Evolutionary conservation across 2,329 filamentous ascomycete genomes (phyloP).

Genomic region (Epicoccum nigrum): DNA sequence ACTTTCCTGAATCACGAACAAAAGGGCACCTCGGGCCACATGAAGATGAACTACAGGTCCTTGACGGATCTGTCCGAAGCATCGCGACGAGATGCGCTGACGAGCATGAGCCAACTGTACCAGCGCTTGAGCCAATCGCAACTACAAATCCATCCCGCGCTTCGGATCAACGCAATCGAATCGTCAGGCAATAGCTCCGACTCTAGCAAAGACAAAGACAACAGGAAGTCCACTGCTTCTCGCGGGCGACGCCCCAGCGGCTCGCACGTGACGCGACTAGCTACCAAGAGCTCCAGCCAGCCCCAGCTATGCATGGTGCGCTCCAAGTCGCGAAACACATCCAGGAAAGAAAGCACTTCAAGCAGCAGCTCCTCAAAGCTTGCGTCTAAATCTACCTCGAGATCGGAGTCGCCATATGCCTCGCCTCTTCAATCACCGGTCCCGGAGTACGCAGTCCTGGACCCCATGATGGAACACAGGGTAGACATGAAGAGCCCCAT

Average conservation of each 20-base stretch:
- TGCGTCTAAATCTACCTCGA: conserved; percentile 22
- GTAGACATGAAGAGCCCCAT: conserved; percentile 6
- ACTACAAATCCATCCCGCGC: conserved; percentile 33
- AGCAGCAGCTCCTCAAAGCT: conserved; percentile 30
- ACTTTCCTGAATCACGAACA: conserved; percentile 50
- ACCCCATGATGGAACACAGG: conserved; percentile 22
- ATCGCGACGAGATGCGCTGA: conserved; percentile 53
- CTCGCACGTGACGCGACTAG: conserved; percentile 39
- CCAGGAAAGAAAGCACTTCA: conserved; percentile 29
- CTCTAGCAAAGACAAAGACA: conserved; percentile 37
- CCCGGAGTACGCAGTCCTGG: conserved; percentile 32
- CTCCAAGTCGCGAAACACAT: conserved; percentile 30
- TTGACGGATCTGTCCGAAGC: conserved; percentile 54
- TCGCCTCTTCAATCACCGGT: conserved; percentile 35
- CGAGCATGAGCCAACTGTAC: conserved; percentile 50
- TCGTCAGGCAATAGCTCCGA: conserved; percentile 14
- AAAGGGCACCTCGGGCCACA: conserved; percentile 31
- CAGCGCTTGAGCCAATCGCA: conserved; percentile 47
- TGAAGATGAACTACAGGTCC: conserved; percentile 52
- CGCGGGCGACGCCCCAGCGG: conserved; percentile 29
- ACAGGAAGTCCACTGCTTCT: conserved; percentile 29
- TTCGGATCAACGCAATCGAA: conserved; percentile 13
- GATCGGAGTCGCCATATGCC: conserved; percentile 30
- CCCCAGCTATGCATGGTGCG: conserved; percentile 48
- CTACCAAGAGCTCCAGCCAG: conserved; percentile 40